phyloP scores from a whole-genome alignment of 2,329 filamentous ascomycete species.

The Fusarium papillatum region DNA sequence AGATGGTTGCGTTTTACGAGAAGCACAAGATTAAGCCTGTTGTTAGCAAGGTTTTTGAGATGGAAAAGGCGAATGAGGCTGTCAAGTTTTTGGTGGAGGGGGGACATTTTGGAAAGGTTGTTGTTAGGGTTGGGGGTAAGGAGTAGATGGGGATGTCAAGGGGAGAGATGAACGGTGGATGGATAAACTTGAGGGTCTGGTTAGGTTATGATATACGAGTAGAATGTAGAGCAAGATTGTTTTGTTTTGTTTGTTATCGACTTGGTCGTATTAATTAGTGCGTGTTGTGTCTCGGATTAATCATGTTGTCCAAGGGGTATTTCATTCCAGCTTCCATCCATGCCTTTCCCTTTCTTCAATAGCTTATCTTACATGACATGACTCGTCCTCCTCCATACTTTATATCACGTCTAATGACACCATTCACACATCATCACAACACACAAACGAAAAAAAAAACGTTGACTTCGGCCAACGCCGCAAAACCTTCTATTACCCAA shows the following conservation, averaged over 20 bases:
- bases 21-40: constrained; percentile 60
- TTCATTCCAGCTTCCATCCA: not conserved
- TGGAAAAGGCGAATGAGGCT: constrained; percentile 62
- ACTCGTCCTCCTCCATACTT: not conserved
- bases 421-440: not conserved
- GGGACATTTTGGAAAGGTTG: constrained; percentile 70
- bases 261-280: not conserved
- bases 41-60: constrained; percentile 60
- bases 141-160: not conserved
- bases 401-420: not conserved
- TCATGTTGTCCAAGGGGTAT: not conserved
- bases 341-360: not conserved
- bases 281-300: not conserved
- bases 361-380: not conserved
- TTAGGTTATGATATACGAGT: constrained; percentile 1
- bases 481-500: constrained; percentile 6
- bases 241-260: not conserved
- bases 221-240: not conserved
- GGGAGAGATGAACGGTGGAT: not conserved
- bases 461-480: not conserved
- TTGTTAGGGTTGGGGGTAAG: constrained; percentile 57
- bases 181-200: not conserved
- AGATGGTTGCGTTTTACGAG: constrained; percentile 64
- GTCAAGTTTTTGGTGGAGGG: constrained; percentile 66
- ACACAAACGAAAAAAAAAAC: not conserved